Conservation (phyloP, 2,329 filamentous ascomycete species). For the Alternaria longipes region DNA sequence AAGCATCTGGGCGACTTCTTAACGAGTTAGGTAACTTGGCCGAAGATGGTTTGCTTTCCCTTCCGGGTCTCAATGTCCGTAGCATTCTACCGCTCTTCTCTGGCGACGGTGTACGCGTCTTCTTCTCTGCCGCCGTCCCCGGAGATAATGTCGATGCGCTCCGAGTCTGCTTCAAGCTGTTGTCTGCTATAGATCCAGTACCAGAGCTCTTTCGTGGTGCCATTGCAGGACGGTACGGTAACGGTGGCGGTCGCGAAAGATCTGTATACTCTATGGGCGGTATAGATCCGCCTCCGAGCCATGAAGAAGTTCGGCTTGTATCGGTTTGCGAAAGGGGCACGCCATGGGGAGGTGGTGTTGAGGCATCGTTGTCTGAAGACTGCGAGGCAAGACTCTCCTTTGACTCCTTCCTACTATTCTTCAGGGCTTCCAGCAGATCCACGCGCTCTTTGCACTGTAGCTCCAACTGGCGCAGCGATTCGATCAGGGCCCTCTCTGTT, state of each 20-base stretch:
- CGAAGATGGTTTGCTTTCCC: conserved; percentile 57
- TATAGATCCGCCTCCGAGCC: conserved; percentile 83
- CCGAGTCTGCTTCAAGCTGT: conserved; percentile 32
- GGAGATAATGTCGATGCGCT: conserved; percentile 47
- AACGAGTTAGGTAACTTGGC: conserved; percentile 57
- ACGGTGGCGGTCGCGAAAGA: conserved; percentile 73
- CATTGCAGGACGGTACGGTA: conserved; percentile 66
- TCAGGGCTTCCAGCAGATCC: conserved; percentile 83
- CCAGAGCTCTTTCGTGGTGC: conserved; percentile 58
- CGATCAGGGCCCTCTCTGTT: conserved; percentile 82
- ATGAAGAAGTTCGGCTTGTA: conserved; percentile 50
- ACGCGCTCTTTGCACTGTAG: conserved; percentile 93
- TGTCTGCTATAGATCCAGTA: conserved; percentile 33
- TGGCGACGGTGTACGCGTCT: conserved; percentile 67
- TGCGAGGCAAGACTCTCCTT: conserved; percentile 46
- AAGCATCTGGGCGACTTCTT: conserved; percentile 62
- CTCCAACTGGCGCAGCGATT: conserved; percentile 84
- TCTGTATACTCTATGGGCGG: conserved; percentile 82
- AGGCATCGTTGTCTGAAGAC: conserved; percentile 31
- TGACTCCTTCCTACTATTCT: conserved; percentile 68
- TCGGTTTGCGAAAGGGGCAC: conserved; percentile 21
- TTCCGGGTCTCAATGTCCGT: conserved; percentile 61
- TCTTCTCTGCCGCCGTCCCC: conserved; percentile 50
- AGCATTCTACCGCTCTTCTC: conserved; percentile 69
- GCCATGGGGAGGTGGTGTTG: conserved; percentile 35